Evolutionary conservation across 441 rosid genomes (phyloP).

Genomic region (Gossypium schwendimanii): DNA sequence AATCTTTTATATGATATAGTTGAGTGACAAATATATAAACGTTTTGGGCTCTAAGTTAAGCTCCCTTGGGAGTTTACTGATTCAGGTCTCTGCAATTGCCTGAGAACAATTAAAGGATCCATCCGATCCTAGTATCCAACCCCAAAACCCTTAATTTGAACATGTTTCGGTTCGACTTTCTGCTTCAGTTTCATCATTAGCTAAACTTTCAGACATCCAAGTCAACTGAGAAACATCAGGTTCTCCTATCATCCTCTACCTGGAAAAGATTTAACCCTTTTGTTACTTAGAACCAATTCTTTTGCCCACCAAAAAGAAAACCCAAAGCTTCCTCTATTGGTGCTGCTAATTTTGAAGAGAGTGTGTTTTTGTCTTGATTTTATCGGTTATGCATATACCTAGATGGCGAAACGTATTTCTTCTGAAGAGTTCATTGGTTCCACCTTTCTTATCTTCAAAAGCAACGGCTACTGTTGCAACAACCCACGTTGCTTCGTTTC

Average conservation of each 20-base stretch:
- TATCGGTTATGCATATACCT: slow-evolving; percentile 39
- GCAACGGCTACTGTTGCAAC: slow-evolving; percentile 12
- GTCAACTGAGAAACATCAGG: background rate
- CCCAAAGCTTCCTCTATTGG: background rate
- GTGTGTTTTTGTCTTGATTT: background rate
- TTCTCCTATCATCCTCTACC: too few species aligned
- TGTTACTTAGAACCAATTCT: background rate
- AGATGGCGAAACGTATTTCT: slow-evolving; percentile 40
- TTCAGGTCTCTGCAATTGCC: too few species aligned
- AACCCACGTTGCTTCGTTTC: slow-evolving; percentile 32
- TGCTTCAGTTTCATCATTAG: too few species aligned
- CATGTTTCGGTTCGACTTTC: too few species aligned
- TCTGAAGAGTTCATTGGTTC: slow-evolving; percentile 27
- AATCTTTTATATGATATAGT: too few species aligned
- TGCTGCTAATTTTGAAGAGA: background rate
- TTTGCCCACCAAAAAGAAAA: background rate
- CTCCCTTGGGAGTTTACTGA: too few species aligned
- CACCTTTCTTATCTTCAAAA: slow-evolving; percentile 20
- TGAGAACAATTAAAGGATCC: too few species aligned
- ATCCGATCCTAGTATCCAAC: too few species aligned
- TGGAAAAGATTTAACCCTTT: background rate
- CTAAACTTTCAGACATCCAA: background rate
- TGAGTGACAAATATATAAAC: too few species aligned
- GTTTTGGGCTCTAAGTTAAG: too few species aligned
- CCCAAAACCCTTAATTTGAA: too few species aligned